phyloP scores from a whole-genome alignment of 2,329 filamentous ascomycete species.

The Monilinia polystroma region DNA sequence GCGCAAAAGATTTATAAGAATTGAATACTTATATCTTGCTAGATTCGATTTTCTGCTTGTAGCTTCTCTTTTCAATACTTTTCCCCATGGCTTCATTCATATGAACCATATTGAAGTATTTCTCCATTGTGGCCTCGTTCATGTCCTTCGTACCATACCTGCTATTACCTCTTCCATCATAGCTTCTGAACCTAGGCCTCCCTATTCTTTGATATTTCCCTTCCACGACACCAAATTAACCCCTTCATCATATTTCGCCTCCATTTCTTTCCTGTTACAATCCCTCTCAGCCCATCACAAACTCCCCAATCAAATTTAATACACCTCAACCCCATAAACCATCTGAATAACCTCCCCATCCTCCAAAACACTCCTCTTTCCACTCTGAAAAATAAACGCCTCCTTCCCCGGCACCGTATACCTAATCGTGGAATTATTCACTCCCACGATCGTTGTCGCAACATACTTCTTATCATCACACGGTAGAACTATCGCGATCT shows the following conservation, averaged over 20 bases:
- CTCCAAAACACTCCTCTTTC: not conserved
- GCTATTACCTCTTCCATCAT: not conserved
- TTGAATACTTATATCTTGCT: not conserved
- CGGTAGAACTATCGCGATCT: not conserved
- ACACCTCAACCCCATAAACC: not conserved
- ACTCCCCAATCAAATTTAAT: no score
- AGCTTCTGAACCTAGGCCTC: not conserved
- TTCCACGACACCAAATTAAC: not conserved
- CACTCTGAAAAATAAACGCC: not conserved
- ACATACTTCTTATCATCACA: not conserved
- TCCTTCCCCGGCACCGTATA: not conserved
- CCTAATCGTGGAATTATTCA: not conserved
- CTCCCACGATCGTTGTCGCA: not conserved
- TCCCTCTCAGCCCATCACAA: not conserved
- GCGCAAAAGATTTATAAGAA: not conserved
- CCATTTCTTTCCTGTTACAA: not conserved
- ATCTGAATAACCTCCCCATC: constrained; percentile 10
- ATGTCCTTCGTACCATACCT: not conserved
- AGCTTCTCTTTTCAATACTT: not conserved
- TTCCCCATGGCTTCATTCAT: not conserved
- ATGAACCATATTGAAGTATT: not conserved
- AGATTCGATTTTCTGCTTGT: not conserved
- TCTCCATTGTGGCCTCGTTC: not conserved
- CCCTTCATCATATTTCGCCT: no score
- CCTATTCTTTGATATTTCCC: not conserved